Conservation (phyloP, 1,139 yeast species). For the Pichia norvegensis region DNA sequence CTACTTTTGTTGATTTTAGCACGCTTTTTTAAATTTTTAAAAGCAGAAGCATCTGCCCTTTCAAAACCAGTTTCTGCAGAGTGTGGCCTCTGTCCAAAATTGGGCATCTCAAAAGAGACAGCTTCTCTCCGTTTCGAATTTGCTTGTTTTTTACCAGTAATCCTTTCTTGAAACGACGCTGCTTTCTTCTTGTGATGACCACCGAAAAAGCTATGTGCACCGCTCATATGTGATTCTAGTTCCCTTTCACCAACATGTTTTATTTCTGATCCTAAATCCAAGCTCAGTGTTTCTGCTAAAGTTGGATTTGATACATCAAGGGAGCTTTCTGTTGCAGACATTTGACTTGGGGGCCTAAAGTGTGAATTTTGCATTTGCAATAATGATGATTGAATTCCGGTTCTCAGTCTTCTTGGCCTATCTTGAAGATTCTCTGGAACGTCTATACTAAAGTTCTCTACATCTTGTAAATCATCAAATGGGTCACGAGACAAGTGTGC, state of each 20-base stretch:
- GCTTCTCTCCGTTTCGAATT: conserved; percentile 1
- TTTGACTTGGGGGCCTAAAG: conserved; percentile 5
- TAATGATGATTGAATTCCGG: conserved; percentile 76
- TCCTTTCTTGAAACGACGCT: conserved; percentile 7
- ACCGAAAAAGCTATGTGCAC: conserved; percentile 2
- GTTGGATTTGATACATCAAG: background rate
- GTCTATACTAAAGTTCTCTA: conserved; percentile 21
- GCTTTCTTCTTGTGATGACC: conserved; percentile 5
- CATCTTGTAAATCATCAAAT: conserved; percentile 26
- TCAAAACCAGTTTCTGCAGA: conserved; percentile 4
- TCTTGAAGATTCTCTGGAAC: conserved; percentile 16
- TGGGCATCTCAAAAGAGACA: conserved; percentile 13
- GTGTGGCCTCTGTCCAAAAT: conserved; percentile 11
- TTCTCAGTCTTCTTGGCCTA: conserved; percentile 58
- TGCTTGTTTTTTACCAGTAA: background rate
- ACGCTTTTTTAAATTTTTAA: conserved; percentile 11
- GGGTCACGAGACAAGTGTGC: conserved; percentile 15
- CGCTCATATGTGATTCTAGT: conserved; percentile 1
- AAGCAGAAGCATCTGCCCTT: conserved; percentile 6
- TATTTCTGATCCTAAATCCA: conserved; percentile 9
- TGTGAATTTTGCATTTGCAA: conserved; percentile 46
- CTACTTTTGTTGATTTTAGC: conserved; percentile 20
- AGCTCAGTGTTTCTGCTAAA: background rate
- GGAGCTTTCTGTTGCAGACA: background rate
- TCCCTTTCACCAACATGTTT: conserved; percentile 1